These are phyloP conservation scores for Aspergillus incahuasiensis DNA, from an alignment of 495 filamentous ascomycete species.

Conservation along the genomic window DNA sequence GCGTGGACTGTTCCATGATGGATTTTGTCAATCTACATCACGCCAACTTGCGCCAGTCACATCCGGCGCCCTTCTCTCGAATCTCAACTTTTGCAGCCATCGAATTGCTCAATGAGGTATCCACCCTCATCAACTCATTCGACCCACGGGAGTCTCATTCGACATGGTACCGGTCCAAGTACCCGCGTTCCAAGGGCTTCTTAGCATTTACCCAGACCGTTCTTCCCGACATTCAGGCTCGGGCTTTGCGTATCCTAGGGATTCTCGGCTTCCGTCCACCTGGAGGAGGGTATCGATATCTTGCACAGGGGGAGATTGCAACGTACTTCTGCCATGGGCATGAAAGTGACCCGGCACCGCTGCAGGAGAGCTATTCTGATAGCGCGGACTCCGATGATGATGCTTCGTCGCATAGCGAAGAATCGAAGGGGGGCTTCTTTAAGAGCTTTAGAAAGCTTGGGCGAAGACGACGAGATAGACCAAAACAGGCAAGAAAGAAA, in stretches of 20 bases:
- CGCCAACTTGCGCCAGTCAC: background rate
- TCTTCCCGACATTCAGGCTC: background rate
- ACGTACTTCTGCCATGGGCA: background rate
- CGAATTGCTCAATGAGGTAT: background rate
- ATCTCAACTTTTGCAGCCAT: background rate
- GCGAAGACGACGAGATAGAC: too few species aligned
- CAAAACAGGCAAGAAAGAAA: background rate
- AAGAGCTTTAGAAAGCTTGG: too few species aligned
- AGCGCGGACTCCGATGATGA: too few species aligned
- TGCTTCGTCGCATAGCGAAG: too few species aligned
- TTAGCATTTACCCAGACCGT: background rate
- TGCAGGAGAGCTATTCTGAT: background rate
- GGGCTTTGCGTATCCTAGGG: background rate
- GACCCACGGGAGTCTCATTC: background rate
- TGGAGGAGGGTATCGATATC: background rate
- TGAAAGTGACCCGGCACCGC: background rate
- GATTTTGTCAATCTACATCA: background rate
- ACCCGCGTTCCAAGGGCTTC: background rate
- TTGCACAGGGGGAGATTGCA: background rate
- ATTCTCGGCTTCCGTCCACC: background rate
- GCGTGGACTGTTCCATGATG: background rate
- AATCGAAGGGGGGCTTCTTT: too few species aligned
- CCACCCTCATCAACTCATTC: background rate
- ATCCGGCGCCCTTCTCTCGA: background rate
- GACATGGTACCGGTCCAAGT: background rate